Base-by-base conservation (phyloP, 192 early-diverging fungal species). In the Linnemannia hyalina region DNA sequence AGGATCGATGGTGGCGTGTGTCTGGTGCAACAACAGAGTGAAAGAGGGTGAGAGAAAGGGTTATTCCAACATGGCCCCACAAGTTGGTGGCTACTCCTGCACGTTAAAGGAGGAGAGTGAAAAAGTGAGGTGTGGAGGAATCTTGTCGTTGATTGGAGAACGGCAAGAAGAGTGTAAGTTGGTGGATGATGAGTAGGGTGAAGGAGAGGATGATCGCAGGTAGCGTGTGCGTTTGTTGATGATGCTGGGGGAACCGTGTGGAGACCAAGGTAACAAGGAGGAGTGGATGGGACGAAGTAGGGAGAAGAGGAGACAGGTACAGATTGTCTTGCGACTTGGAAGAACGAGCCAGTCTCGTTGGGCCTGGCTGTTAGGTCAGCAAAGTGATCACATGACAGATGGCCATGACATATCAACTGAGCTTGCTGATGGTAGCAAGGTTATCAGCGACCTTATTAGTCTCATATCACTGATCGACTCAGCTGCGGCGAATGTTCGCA, bases 71-170 rank as follows among this genome's bases (percentile, higher is more conserved):
- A 65, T 65, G 60, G 29, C 60, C 60, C 6, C 29, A 16, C 60
- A 32, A 65, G 60, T 65, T 26, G 60, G 60, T 65, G 60, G 60
- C 60, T 13, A 32, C 60, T 65, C 60, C 60, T 65, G 60, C 60
- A 65, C 26, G 60, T 26, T 29, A 23, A 23, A 1, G 23, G 23
- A 23, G 55, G n/a, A 13, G 60, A 29, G 32, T 11, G 29, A 16
- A 29, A 32, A 15, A 32, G 29, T 65, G 29, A 15, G 60, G 60
- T 65, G 60, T 13, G 32, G 9, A 65, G 4, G 9, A 65, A 11
- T 29, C 29, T 26, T 26, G 60, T 9, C 9, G 60, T 15, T 29
- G 60, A 29, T 29, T 65, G 29, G 11, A n/a, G 29, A 26, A 13
- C 18, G 49, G 49, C 4, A 52, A 49, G 18, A 52, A n/a, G 52